Evolutionary conservation across 2,329 filamentous ascomycete species (phyloP).

Genomic region (Penicillium sclerotiorum): DNA sequence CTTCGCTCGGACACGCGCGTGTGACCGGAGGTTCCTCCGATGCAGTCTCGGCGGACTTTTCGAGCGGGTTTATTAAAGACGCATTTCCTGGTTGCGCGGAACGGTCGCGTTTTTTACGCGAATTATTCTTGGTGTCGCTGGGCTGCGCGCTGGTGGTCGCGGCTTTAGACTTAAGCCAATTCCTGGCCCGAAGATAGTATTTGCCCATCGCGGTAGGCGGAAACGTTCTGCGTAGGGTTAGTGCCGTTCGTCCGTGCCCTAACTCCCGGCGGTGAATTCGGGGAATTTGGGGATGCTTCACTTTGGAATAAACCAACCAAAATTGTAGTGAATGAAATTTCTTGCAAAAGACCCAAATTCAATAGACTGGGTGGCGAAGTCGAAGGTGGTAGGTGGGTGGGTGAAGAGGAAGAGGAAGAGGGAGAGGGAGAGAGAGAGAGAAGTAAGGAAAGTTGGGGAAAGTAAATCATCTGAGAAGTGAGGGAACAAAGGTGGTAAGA

Average conservation of each 20-base stretch:
- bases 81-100: conserved; percentile 6
- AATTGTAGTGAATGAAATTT: too few species aligned
- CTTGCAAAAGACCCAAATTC: too few species aligned
- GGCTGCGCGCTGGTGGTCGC: conserved; percentile 10
- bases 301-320: not conserved
- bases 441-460: too few species aligned
- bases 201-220: conserved; percentile 27
- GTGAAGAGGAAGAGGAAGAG: too few species aligned
- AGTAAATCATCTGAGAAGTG: too few species aligned
- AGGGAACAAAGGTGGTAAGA: too few species aligned
- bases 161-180: conserved; percentile 17
- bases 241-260: conserved; percentile 22
- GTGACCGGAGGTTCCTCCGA: conserved; percentile 12
- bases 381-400: too few species aligned
- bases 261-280: conserved; percentile 14
- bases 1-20: conserved; percentile 16
- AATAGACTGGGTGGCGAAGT: too few species aligned
- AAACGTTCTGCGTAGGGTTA: conserved; percentile 24
- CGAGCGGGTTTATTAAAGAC: conserved; percentile 1
- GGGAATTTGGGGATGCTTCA: conserved; percentile 17
- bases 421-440: too few species aligned
- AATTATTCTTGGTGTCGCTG: conserved; percentile 20
- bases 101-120: conserved; percentile 17
- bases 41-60: conserved; percentile 9
- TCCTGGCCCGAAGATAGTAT: conserved; percentile 17